Conservation (phyloP, 2,329 filamentous ascomycete genomes). For the Pyrenophora tritici-repentis region DNA sequence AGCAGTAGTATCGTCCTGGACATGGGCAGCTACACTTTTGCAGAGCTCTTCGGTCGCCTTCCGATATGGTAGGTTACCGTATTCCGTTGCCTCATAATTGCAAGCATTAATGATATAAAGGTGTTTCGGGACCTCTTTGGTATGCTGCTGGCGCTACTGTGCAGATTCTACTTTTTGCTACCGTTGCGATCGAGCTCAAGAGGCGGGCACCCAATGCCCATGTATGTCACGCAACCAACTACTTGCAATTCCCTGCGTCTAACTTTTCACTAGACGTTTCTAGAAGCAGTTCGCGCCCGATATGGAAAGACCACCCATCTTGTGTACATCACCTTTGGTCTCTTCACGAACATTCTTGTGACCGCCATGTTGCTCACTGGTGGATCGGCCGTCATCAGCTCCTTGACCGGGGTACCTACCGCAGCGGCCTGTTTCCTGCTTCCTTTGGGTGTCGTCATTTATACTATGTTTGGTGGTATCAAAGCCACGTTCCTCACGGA, state of each 20-base stretch:
- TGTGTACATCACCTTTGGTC: constrained; percentile 79
- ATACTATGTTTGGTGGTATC: constrained; percentile 76
- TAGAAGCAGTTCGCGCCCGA: constrained; percentile 82
- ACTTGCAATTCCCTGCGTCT: not conserved
- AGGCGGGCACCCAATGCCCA: constrained; percentile 41
- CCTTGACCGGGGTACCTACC: constrained; percentile 67
- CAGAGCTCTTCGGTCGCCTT: constrained; percentile 41
- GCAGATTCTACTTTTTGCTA: constrained; percentile 39
- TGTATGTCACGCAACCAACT: constrained; percentile 10
- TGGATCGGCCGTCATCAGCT: constrained; percentile 68
- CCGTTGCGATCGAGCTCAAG: constrained; percentile 41
- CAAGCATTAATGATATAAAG: constrained; percentile 8
- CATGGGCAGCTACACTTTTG: constrained; percentile 39
- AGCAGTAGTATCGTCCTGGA: constrained; percentile 38
- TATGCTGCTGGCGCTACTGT: constrained; percentile 42
- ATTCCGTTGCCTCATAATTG: rapidly evolving
- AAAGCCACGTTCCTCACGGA: constrained; percentile 75
- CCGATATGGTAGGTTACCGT: constrained; percentile 31
- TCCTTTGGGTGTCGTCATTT: constrained; percentile 78
- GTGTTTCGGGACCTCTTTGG: constrained; percentile 42
- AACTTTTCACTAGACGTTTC: constrained; percentile 66
- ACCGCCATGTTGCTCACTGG: constrained; percentile 88
- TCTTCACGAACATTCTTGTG: constrained; percentile 84
- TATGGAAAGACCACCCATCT: constrained; percentile 75
- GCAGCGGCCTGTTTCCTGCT: constrained; percentile 83